phyloP scores from a whole-genome alignment of 306 rosid species.

The Malus fusca region DNA sequence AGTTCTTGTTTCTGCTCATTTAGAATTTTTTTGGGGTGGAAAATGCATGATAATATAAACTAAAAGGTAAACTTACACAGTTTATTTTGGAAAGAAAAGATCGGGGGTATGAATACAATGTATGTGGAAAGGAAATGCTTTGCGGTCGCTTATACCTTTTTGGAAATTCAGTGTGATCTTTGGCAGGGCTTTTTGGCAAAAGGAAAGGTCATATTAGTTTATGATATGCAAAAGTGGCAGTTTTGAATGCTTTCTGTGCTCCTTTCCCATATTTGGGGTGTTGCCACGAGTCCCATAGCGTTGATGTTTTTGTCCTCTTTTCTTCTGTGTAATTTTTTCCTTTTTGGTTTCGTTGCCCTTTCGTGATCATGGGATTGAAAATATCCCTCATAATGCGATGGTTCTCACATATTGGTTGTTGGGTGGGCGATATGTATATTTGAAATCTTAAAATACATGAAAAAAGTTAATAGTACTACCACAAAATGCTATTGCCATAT shows the following conservation, averaged over 20 bases:
- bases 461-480: neutral
- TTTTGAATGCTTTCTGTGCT: constrained; percentile 6
- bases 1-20: neutral
- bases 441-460: constrained; percentile 4
- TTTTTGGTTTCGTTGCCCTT: neutral
- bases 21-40: neutral
- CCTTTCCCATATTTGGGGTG: constrained; percentile 30
- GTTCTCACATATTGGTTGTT: neutral
- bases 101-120: neutral
- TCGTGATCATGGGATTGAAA: neutral
- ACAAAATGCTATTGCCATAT: constrained; percentile 6
- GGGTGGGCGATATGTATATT: constrained; percentile 10
- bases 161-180: constrained; percentile 15
- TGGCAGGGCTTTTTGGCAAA: constrained; percentile 29
- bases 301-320: neutral
- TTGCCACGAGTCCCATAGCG: constrained; percentile 49
- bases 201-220: constrained; percentile 16
- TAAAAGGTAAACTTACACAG: neutral
- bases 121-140: constrained; percentile 18
- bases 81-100: neutral
- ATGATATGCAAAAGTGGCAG: constrained; percentile 7
- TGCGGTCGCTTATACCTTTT: constrained; percentile 17
- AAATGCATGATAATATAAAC: neutral
- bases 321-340: neutral
- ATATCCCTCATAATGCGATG: neutral